Conservation (phyloP, 768 basidiomycete species). For the Trametes coccinea region DNA sequence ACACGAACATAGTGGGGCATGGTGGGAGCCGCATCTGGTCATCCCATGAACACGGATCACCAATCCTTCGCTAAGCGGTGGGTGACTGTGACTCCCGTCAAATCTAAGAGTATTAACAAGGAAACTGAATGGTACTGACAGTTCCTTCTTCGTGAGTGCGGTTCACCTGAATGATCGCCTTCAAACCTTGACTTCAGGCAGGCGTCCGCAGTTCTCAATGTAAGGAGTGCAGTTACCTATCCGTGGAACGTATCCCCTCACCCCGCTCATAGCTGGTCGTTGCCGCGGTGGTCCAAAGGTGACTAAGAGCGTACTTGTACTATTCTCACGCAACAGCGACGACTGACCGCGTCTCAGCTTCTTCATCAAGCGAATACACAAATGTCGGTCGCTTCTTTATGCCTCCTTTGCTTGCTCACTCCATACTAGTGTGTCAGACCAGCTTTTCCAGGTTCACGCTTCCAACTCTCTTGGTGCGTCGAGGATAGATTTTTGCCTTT, state of each 20-base stretch:
- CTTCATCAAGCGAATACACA: constrained; percentile 20
- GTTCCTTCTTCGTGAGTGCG: constrained; percentile 15
- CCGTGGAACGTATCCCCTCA: background rate
- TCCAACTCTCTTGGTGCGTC: constrained; percentile 12
- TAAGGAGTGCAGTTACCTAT: background rate
- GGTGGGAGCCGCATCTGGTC: constrained; percentile 1
- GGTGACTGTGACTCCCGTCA: background rate
- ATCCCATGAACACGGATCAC: background rate
- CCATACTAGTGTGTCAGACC: constrained; percentile 13
- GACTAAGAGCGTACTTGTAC: background rate
- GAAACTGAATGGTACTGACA: background rate
- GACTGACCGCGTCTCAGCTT: constrained; percentile 2
- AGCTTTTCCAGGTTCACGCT: constrained; percentile 11
- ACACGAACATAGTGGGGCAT: constrained; percentile 12
- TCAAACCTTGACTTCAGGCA: background rate
- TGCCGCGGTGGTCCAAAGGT: constrained; percentile 17
- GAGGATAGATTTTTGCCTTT: background rate
- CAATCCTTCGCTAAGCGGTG: constrained; percentile 12
- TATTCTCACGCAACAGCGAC: too few relatives aligned
- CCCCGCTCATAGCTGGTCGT: background rate
- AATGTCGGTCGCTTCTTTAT: background rate
- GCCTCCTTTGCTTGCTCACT: background rate
- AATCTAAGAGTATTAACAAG: too few relatives aligned
- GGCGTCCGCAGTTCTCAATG: constrained; percentile 16
- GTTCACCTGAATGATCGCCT: too few relatives aligned